A percentile compares a stretch with the other conserved stretches of the same genome.
Evolutionary conservation across 1,139 yeast genomes (phyloP).

Genomic region (Tardiomyces depauwii): DNA sequence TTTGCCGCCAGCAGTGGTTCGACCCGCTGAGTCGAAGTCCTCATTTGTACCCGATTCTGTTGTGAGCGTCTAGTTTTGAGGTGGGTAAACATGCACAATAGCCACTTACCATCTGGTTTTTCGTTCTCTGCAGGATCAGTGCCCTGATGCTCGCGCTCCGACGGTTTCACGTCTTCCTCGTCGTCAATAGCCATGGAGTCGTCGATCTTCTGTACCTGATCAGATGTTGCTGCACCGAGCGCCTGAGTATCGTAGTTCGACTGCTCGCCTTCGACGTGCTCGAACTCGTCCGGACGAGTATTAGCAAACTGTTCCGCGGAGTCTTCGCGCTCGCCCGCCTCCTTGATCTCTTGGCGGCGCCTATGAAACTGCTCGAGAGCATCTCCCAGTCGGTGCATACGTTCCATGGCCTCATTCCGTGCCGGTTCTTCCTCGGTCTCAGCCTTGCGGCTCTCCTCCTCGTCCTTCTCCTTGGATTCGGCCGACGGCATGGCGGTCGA

Average conservation of each 20-base stretch:
- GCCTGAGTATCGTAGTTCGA: constrained; percentile 79
- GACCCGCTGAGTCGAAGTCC: constrained; percentile 2
- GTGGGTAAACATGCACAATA: too few relatives aligned
- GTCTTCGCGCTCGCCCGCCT: constrained; percentile 28
- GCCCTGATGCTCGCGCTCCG: neutral
- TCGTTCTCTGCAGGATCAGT: neutral
- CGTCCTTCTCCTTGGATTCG: constrained; percentile 27
- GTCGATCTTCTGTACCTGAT: constrained; percentile 64
- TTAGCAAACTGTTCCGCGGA: constrained; percentile 40
- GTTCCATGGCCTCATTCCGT: constrained; percentile 64
- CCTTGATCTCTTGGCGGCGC: constrained; percentile 72
- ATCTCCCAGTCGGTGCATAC: constrained; percentile 82
- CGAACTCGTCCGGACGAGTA: constrained; percentile 77
- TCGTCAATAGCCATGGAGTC: constrained; percentile 79
- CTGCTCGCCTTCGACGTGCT: constrained; percentile 74
- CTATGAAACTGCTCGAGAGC: constrained; percentile 84
- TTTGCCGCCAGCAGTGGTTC: neutral
- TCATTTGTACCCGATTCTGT: constrained; percentile 5
- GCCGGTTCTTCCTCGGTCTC: constrained; percentile 46
- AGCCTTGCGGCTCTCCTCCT: constrained; percentile 17
- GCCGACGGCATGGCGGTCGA: constrained; percentile 53
- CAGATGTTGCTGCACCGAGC: constrained; percentile 77
- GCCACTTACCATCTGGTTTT: neutral
- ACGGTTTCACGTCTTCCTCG: constrained; percentile 6
- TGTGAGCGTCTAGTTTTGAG: neutral